Percentiles rank a stretch among this genome's conserved stretches.
Conservation (phyloP, 176 grass and related monocot genomes). For the Triticum turgidum region DNA sequence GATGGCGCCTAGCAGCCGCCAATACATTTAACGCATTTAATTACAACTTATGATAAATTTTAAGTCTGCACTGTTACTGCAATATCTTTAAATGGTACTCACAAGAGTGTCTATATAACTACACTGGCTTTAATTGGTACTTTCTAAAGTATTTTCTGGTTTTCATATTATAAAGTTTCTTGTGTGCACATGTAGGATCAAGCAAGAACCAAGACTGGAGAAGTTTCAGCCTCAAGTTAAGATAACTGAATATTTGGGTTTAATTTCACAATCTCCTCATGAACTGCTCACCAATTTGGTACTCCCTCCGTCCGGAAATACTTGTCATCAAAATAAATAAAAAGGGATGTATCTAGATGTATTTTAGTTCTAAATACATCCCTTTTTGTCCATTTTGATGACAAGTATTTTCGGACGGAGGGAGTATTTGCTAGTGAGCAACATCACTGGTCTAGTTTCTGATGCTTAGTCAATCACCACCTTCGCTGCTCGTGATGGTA, state of each 20-base stretch:
- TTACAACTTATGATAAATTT: background rate
- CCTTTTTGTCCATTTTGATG: too few species aligned
- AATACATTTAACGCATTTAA: background rate
- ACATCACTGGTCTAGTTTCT: constrained; percentile 3
- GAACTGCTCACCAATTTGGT: background rate
- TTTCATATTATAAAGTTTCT: background rate
- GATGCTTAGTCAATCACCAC: background rate
- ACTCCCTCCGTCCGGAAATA: too few species aligned
- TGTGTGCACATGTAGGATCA: background rate
- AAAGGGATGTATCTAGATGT: too few species aligned
- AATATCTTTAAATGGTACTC: background rate
- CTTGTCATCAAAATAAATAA: too few species aligned
- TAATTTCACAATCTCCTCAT: background rate
- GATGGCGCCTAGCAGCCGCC: too few species aligned
- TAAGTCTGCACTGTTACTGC: background rate
- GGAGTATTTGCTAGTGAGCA: background rate
- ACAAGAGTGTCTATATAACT: background rate
- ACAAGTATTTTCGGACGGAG: too few species aligned
- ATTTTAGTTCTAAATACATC: too few species aligned
- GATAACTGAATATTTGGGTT: background rate
- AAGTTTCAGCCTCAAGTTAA: background rate
- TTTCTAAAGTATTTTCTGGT: background rate
- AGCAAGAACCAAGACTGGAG: background rate
- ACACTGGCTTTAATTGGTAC: background rate
- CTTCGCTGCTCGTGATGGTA: background rate